Evolutionary conservation across 257 asterid genomes (phyloP).

Genomic region (Solanum tacnaense): DNA sequence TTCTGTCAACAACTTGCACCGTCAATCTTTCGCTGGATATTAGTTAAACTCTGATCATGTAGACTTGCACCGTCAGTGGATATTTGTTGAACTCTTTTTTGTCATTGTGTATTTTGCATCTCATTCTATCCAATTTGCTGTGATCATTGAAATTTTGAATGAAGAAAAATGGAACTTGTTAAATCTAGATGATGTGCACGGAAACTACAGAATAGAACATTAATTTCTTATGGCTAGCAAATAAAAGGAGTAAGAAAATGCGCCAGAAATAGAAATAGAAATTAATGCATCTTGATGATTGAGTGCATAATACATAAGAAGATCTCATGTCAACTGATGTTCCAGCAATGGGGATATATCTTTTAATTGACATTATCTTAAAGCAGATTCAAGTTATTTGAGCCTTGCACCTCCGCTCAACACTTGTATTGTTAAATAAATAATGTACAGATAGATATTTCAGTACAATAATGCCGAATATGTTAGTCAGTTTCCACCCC

Average conservation of each 20-base stretch:
- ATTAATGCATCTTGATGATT: background rate
- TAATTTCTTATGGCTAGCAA: background rate
- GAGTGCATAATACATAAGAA: background rate
- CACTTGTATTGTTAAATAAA: background rate
- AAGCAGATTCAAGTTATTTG: background rate
- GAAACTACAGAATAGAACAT: background rate
- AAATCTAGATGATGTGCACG: background rate
- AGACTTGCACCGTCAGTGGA: background rate
- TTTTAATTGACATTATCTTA: background rate
- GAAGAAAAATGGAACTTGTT: background rate
- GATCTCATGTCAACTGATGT: background rate
- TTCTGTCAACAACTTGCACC: background rate
- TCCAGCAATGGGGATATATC: background rate
- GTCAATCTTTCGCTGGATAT: background rate
- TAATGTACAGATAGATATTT: background rate
- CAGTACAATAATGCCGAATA: background rate
- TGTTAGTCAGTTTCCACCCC: constrained; percentile 4
- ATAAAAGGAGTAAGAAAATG: background rate
- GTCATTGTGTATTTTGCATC: background rate
- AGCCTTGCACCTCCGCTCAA: background rate
- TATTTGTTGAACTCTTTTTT: background rate
- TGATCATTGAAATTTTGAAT: background rate
- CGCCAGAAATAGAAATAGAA: background rate
- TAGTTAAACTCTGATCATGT: background rate
- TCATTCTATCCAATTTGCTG: background rate